A percentile compares a stretch with the other conserved stretches of the same genome.
Conservation (phyloP, 73 alveolate species). For the Paramecium caudatum region DNA sequence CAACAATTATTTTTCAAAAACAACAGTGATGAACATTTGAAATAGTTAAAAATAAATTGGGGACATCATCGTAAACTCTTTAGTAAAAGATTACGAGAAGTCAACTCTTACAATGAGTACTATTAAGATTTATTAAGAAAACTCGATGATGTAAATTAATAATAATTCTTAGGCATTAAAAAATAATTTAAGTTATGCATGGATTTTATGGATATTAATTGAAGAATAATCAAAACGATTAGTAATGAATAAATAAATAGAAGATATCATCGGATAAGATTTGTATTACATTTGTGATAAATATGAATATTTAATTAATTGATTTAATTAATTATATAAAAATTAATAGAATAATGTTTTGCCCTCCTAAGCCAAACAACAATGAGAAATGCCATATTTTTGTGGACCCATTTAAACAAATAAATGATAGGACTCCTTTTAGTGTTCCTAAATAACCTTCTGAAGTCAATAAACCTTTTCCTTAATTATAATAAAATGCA, state of each 20-base stretch:
- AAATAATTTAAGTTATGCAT: background rate
- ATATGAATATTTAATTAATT: constrained; percentile 43
- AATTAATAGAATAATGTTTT: too few species aligned
- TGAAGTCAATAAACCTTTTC: too few species aligned
- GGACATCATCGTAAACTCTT: background rate
- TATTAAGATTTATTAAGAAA: background rate
- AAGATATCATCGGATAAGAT: background rate
- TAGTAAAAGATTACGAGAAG: background rate
- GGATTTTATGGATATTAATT: constrained; percentile 18
- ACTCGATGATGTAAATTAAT: constrained; percentile 9
- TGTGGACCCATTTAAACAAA: too few species aligned
- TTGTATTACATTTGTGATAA: background rate
- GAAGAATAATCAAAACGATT: constrained; percentile 16
- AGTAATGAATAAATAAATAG: background rate
- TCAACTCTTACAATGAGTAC: background rate
- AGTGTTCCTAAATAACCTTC: too few species aligned
- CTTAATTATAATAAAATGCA: too few species aligned
- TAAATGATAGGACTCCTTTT: too few species aligned
- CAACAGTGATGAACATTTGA: background rate
- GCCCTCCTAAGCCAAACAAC: too few species aligned
- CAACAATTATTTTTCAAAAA: background rate
- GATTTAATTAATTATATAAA: too few species aligned
- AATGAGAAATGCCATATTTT: too few species aligned
- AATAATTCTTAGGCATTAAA: background rate
- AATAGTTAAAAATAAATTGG: constrained; percentile 4